Base-by-base conservation (phyloP, 805 yeast species). In the Pichia membranifaciens region DNA sequence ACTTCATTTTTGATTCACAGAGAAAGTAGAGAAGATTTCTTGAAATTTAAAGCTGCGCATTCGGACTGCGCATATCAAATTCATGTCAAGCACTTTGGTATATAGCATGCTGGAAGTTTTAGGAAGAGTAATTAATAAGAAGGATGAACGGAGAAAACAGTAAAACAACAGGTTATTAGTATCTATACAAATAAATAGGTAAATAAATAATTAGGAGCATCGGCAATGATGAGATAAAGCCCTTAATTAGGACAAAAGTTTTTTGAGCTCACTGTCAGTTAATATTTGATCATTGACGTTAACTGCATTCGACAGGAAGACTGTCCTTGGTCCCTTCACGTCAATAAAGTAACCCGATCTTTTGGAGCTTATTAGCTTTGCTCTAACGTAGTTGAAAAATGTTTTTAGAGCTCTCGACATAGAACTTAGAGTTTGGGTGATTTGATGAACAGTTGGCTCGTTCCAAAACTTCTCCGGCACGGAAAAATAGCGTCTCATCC, bases 271-370 rank as follows among this genome's bases (percentile, higher is more conserved):
- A 10, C 55, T 47, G 9, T 56, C 53, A 17, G 58, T 56, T 45
- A 64, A 41, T 13, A 57, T 39, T 12, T 48, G 53, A 39, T 56
- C 56, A 38, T 58, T 54, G n/a, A 58, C 43, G 18, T 55, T 57
- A 23, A 61, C 48, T n/a, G 57, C 52, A 41, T 65, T 61, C 17
- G 60, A 55, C 5, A 65, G 34, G 40, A 65, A 47, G n/a, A 65
- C 23, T 1, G 63, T 64, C 35, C 56, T 58, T 12, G 69, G 69
- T 9, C 69, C 69, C 12, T 51, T 52, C 13, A 65, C 44, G 32
- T 58, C 59, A 17, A 65, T 44, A 51, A 63, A 53, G 40, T 54
- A 48, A 21, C 58, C 58, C 33, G 56, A 53, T 18, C 22, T 43
- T 13, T 43, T 34, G 20, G 44, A 23, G 8, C n/a, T 15, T 15